These are phyloP conservation scores for Erythrophleum fordii DNA, from an alignment of 306 rosid species.

Conservation along the genomic window DNA sequence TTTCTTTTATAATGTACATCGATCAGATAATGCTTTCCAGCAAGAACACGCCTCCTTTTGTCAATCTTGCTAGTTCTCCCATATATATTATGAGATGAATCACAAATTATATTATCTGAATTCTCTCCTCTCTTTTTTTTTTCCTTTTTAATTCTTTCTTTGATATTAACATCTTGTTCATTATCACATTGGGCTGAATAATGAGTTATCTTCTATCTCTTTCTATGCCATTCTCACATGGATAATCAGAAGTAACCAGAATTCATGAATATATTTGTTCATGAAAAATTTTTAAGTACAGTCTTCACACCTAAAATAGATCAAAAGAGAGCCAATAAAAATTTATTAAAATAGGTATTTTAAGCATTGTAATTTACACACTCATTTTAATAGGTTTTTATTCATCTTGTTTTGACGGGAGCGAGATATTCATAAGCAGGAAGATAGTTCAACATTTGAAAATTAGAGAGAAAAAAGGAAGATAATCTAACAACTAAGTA, in stretches of 20 bases:
- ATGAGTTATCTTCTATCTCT: background rate
- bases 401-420: background rate
- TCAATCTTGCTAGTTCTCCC: background rate
- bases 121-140: too few relatives aligned
- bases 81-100: background rate
- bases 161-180: background rate
- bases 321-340: too few relatives aligned
- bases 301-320: background rate
- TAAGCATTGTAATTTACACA: too few relatives aligned
- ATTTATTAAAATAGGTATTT: too few relatives aligned
- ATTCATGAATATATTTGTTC: background rate
- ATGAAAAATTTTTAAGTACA: background rate
- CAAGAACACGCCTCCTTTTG: background rate
- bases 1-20: background rate
- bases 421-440: too few relatives aligned
- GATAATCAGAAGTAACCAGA: background rate
- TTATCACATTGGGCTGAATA: background rate
- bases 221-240: background rate
- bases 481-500: too few relatives aligned
- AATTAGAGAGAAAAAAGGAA: too few relatives aligned
- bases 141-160: background rate
- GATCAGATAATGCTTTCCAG: conserved; percentile 13
- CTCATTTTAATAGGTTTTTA: too few relatives aligned
- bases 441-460: too few relatives aligned
- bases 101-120: background rate